Evolutionary conservation across 2,329 filamentous ascomycete species (phyloP).

Genomic region (Colletotrichum ledebouriae): DNA sequence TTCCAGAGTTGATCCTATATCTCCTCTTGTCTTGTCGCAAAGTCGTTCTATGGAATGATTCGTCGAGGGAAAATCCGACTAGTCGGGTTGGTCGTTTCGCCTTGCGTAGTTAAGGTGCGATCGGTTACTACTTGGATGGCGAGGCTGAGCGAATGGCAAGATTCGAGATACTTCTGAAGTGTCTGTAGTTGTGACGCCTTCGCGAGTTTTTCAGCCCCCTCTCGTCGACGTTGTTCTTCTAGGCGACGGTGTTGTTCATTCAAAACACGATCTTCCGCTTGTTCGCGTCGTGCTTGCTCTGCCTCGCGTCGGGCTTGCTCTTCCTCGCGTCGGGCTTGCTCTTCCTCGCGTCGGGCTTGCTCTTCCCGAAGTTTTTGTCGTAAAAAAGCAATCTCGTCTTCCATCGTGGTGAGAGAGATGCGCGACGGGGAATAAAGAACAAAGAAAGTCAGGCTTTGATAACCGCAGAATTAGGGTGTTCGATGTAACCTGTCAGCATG

Average conservation of each 20-base stretch:
- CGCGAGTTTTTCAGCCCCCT: not conserved
- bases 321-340: not conserved
- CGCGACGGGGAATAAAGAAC: not conserved
- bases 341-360: not conserved
- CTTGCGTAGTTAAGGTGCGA: constrained; percentile 50
- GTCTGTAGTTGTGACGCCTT: constrained; percentile 36
- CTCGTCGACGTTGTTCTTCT: not conserved
- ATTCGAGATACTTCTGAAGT: constrained; percentile 50
- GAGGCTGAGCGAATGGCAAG: constrained; percentile 50
- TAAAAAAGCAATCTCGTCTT: not conserved
- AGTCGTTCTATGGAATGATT: constrained; percentile 54
- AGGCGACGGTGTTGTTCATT: no score
- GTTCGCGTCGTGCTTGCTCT: not conserved
- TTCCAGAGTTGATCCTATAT: constrained; percentile 49
- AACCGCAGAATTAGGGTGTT: not conserved
- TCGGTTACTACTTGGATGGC: constrained; percentile 50
- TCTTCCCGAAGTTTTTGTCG: not conserved
- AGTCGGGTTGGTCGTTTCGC: constrained; percentile 50
- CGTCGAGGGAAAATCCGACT: constrained; percentile 52
- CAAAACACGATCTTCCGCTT: no score
- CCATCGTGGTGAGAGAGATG: not conserved
- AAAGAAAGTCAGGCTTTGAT: not conserved
- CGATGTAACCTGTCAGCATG: no score
- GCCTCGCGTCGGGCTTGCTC: not conserved
- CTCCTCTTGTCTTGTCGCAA: constrained; percentile 48